Conservation (phyloP, 257 asterid species). For the Salvia miltiorrhiza region DNA sequence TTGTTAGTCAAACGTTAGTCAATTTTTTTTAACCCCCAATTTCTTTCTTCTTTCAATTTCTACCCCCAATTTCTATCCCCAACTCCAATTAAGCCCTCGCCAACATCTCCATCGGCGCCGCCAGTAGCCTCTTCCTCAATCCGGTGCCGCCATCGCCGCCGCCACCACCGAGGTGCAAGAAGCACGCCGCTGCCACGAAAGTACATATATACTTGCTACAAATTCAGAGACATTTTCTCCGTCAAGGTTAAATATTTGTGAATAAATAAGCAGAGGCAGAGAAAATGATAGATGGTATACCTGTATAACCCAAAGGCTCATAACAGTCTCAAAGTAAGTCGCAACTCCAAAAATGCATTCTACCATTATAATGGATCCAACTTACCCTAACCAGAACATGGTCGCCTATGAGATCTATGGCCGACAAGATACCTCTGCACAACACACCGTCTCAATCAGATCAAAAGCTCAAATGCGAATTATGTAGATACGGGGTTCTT, state of each 20-base stretch:
- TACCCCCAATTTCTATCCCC: too few species aligned
- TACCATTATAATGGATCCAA: background rate
- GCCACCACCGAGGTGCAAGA: too few species aligned
- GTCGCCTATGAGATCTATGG: constrained; percentile 74
- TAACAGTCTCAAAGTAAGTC: constrained; percentile 50
- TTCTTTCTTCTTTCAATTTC: too few species aligned
- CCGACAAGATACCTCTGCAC: constrained; percentile 91
- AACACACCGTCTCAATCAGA: constrained; percentile 16
- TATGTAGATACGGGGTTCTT: background rate
- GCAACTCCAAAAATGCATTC: background rate
- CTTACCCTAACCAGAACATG: constrained; percentile 86
- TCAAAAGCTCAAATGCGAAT: background rate
- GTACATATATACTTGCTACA: constrained; percentile 89
- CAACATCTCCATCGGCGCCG: too few species aligned
- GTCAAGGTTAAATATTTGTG: background rate
- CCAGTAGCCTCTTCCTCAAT: too few species aligned
- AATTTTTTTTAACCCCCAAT: too few species aligned
- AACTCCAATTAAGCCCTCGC: too few species aligned
- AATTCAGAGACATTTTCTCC: background rate
- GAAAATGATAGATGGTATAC: constrained; percentile 25
- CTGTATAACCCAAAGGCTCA: constrained; percentile 98
- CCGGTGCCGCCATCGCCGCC: too few species aligned
- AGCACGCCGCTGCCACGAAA: constrained; percentile 97
- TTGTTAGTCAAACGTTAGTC: too few species aligned
- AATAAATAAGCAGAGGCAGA: background rate